A percentile compares a stretch with the other conserved stretches of the same genome.
phyloP scores from a whole-genome alignment of 2,329 filamentous ascomycete genomes.

The Ophiocordyceps sinensis region DNA sequence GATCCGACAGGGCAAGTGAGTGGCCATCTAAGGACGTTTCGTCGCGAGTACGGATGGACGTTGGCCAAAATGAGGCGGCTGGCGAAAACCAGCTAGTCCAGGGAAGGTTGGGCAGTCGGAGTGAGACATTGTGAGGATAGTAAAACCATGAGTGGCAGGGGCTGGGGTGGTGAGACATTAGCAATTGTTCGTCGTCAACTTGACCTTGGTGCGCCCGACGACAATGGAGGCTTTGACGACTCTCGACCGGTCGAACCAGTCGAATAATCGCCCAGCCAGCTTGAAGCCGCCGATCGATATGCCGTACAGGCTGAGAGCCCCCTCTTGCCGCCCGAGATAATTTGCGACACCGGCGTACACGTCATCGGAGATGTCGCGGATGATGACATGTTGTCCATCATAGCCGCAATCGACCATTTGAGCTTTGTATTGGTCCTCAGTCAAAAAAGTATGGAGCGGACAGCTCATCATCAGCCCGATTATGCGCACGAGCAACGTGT shows the following conservation, averaged over 20 bases:
- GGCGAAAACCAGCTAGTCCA: no score
- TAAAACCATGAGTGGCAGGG: background rate
- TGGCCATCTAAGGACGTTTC: no score
- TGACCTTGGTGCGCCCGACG: constrained; percentile 10
- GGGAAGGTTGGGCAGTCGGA: no score
- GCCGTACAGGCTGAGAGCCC: constrained; percentile 17
- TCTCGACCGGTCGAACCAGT: constrained; percentile 20
- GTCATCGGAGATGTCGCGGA: constrained; percentile 35
- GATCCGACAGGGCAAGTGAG: no score
- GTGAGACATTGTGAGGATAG: no score
- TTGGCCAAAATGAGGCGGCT: no score
- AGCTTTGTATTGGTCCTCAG: constrained; percentile 26
- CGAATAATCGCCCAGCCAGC: constrained; percentile 21
- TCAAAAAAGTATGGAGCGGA: constrained; percentile 33
- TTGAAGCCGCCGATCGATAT: constrained; percentile 21
- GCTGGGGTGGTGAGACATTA: constrained; percentile 16
- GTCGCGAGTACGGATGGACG: no score
- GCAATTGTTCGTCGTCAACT: background rate
- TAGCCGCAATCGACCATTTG: constrained; percentile 35
- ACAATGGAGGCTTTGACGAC: constrained; percentile 21
- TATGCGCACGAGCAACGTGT: constrained; percentile 21
- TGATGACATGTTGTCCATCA: constrained; percentile 19
- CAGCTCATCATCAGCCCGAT: constrained; percentile 32
- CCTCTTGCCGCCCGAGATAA: constrained; percentile 24
- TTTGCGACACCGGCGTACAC: constrained; percentile 34